Evolutionary conservation across 148 eudicot genomes (phyloP), one percentile per base, ranked within the genome.

Genomic region (Camellia japonica): DNA sequence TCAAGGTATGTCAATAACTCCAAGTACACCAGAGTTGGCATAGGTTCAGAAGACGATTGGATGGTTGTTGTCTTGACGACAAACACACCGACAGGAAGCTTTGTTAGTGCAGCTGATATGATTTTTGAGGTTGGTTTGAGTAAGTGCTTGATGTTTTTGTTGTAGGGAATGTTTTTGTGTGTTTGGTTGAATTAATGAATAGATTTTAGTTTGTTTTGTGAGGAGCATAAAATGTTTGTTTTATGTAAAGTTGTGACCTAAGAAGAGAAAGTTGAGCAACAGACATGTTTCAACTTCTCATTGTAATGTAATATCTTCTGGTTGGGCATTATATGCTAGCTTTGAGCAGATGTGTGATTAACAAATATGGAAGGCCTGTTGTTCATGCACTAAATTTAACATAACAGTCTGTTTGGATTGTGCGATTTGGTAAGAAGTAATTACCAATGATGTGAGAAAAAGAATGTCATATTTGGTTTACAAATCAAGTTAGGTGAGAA

Each of bases 31-130:
- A 92, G 92, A 0, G 93, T 62, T 0, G 98, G 98, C 0, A 20
- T 93, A 2, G 96, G 97, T 3, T 87, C 90, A 0, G 93, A 93
- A 73, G 94, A 91, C 1, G 87, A 88, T 61, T 95, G 98, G 97
- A 88, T 90, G 75, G 97, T 95, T 6, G 80, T 93, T 7, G 88
- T 95, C 1, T 62, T 95, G 88, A 75, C 88, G 0, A 93, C 98
- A 1, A 80, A 63, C 59, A 74, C 86, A 0, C 80, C 81, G 0
- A 86, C 69, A 0, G 96, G 98, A n/a, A 89, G 87, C 79, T 87
- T 93, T 61, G 82, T 85, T 16, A 58, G 78, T 74, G 87, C 78
- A 16, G 88, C 81, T 59, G 71, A 16, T 65, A 68, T 65, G 20
- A 84, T 55, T 85, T 54, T 42, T 5, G 16, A 19, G 68, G 58